phyloP scores from a whole-genome alignment of 129 eudicot genomes.

The Ambrosia trifida region DNA sequence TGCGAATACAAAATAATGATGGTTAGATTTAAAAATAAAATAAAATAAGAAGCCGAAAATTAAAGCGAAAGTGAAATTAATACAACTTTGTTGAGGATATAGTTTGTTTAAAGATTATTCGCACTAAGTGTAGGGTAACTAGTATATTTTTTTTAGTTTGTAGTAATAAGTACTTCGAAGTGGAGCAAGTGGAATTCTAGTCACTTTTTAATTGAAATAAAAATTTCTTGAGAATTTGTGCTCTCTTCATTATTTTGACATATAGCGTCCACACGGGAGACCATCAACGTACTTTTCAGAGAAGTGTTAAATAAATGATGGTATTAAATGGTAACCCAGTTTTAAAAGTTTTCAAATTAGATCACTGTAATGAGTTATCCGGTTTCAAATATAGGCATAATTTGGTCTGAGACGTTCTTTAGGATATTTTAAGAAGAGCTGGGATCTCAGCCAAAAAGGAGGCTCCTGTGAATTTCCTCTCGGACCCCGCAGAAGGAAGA shows the following conservation, averaged over 20 bases:
- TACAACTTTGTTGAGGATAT: constrained; percentile 32
- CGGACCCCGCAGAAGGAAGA: too few species aligned
- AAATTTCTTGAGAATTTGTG: neutral
- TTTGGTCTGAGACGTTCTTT: too few species aligned
- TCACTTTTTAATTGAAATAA: neutral
- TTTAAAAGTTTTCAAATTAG: too few species aligned
- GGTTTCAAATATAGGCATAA: too few species aligned
- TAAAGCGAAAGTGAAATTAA: constrained; percentile 33
- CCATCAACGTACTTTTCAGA: too few species aligned
- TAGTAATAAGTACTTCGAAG: constrained; percentile 13
- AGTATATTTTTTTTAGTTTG: constrained; percentile 21
- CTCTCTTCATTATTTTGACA: neutral
- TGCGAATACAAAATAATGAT: constrained; percentile 12
- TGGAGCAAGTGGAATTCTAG: constrained; percentile 23
- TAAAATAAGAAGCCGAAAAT: constrained; percentile 21
- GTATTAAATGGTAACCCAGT: too few species aligned
- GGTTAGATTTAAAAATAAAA: constrained; percentile 1
- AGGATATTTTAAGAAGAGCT: too few species aligned
- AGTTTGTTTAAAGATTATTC: constrained; percentile 37
- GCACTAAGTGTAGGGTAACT: constrained; percentile 32
- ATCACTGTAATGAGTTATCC: too few species aligned
- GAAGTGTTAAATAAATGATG: neutral
- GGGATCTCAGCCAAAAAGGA: too few species aligned
- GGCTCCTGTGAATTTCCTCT: too few species aligned
- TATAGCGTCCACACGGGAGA: too few species aligned